Evolutionary conservation across 805 yeast genomes (phyloP), one percentile per base, ranked within the genome.

Genomic region (Candida sonorensis): DNA sequence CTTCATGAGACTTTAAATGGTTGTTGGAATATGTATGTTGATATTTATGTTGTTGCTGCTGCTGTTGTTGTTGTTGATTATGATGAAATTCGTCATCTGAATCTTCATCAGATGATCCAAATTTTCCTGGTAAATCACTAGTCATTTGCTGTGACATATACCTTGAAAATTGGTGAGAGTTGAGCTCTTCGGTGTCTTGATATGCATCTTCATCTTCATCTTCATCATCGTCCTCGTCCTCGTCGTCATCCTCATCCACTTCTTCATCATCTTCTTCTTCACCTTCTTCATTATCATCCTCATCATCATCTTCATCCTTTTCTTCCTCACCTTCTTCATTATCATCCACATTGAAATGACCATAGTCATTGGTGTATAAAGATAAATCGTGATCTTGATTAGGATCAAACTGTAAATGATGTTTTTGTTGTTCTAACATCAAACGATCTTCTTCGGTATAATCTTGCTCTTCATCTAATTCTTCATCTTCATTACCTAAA

Each of bases 61-160:
- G 29, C 26, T 18, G 34, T 5, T 23, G 32, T 7, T 24, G 29
- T 16, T 23, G 10, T 3, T 22, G 11, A 23, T 30, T 37, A 19
- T 42, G 44, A 5, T 31, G 38, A 7, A 51, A 58, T 32, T 74
- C 76, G 37, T 75, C 77, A 37, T 72, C 71, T 5, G 74, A 70
- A 34, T 72, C 79, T 36, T 76, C 78, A 38, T 72, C 78, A 15
- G 74, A 66, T 9, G 69, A 68, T 29, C 66, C 74, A 52, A 60
- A 67, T 50, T 58, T 67, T 48, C 59, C 74, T 34, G 64, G 68
- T 12, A 59, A 42, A 28, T 72, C 68, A 37, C 67, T 72, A 11
- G 80, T 69, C 55, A 84, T 68, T 50, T 82, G 85, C 52, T 76
- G 85, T 4, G 85, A 71, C 76, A 83, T 78, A 51, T 82, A 83